Evolutionary conservation across 352 stramenopile species (phyloP).

Genomic region (Phytophthora meadii): DNA sequence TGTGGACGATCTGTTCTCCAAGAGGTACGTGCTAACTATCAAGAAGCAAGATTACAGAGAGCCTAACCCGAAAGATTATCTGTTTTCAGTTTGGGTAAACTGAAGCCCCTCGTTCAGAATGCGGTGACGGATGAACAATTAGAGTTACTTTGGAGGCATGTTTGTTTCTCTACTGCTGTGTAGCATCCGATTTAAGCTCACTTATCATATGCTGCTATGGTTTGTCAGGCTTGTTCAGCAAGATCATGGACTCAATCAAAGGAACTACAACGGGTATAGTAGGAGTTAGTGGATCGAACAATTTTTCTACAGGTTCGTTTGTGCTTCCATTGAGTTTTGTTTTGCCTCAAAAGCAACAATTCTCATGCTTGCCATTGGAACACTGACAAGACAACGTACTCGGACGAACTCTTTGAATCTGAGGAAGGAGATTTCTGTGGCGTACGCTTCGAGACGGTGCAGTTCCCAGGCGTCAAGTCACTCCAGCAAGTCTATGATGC

Average conservation of each 20-base stretch:
- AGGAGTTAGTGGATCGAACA: background rate
- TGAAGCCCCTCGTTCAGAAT: slow-evolving; percentile 46
- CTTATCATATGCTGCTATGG: background rate
- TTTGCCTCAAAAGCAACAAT: background rate
- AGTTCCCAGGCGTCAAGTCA: slow-evolving; percentile 35
- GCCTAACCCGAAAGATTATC: background rate
- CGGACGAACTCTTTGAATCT: slow-evolving; percentile 33
- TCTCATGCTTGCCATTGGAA: no score
- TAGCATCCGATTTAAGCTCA: background rate
- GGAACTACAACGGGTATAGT: background rate
- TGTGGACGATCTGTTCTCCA: slow-evolving; percentile 59
- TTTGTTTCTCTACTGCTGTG: background rate
- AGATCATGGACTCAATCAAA: slow-evolving; percentile 33
- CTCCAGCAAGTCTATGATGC: slow-evolving; percentile 43
- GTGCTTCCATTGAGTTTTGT: background rate
- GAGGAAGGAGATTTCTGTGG: slow-evolving; percentile 36
- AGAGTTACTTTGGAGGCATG: slow-evolving; percentile 54
- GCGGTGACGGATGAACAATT: slow-evolving; percentile 50
- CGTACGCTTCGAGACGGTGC: slow-evolving; percentile 30
- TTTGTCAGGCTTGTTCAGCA: slow-evolving; percentile 33
- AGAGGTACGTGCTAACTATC: slow-evolving; percentile 32
- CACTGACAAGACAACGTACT: slow-evolving; percentile 20
- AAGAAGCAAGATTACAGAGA: background rate
- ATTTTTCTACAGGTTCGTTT: background rate
- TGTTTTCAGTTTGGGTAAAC: slow-evolving; percentile 39